Conservation (phyloP, 1,284 basidiomycete species). For the Marasmius fiardii region DNA sequence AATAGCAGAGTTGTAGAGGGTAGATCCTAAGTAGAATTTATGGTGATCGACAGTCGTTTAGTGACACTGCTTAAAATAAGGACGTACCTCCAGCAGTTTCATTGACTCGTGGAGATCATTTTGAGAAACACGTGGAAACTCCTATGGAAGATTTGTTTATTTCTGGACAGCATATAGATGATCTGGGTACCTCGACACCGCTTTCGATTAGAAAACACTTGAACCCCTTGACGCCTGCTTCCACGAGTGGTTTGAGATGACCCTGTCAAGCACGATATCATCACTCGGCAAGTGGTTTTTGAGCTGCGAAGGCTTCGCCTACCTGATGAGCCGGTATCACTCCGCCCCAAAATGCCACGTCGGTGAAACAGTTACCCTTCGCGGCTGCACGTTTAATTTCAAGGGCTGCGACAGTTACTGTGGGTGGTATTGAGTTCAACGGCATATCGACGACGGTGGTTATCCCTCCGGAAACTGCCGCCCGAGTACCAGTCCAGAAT, state of each 20-base stretch:
- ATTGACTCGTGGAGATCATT: slow-evolving; percentile 71
- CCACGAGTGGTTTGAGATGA: slow-evolving; percentile 66
- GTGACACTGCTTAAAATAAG: background rate
- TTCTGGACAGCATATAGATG: background rate
- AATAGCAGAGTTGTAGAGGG: slow-evolving; percentile 74
- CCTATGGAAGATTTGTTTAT: slow-evolving; percentile 41
- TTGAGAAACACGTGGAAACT: slow-evolving; percentile 84
- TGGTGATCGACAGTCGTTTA: background rate
- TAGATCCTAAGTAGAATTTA: slow-evolving; percentile 2
- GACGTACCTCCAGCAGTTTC: slow-evolving; percentile 64
- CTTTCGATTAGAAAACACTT: slow-evolving; percentile 95
- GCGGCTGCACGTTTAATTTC: slow-evolving; percentile 70
- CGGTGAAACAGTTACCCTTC: slow-evolving; percentile 71
- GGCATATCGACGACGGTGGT: slow-evolving; percentile 96
- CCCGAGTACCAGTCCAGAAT: slow-evolving; percentile 85
- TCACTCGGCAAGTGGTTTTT: background rate
- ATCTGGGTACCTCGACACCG: slow-evolving; percentile 71
- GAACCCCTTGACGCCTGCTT: slow-evolving; percentile 86
- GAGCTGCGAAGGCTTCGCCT: slow-evolving; percentile 11
- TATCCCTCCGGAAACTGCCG: slow-evolving; percentile 86
- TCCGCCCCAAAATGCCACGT: slow-evolving; percentile 95
- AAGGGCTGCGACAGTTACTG: slow-evolving; percentile 78
- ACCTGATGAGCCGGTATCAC: slow-evolving; percentile 88
- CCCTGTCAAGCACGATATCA: slow-evolving; percentile 33
- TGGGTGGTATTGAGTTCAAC: slow-evolving; percentile 92